A percentile compares a stretch with the other conserved stretches of the same genome.
Conservation (phyloP, 768 basidiomycete genomes). For the Leucosporidium scottii region DNA sequence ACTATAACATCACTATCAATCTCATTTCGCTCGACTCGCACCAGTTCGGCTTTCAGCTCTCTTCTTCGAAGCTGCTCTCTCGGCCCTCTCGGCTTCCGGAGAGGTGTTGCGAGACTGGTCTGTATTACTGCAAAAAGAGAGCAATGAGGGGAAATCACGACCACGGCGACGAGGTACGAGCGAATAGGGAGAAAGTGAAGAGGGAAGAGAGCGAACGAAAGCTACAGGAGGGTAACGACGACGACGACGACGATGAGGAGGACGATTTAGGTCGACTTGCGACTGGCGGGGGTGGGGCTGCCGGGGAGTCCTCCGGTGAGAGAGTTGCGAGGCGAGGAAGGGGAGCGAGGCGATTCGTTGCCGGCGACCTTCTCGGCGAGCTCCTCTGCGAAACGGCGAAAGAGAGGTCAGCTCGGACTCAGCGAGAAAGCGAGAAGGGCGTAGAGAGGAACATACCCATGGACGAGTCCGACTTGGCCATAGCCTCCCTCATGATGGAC, state of each 20-base stretch:
- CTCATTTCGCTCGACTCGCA: too few species aligned
- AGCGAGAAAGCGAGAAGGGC: not conserved
- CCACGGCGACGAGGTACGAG: too few species aligned
- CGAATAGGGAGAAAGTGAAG: too few species aligned
- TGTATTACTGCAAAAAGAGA: too few species aligned
- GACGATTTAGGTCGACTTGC: not conserved
- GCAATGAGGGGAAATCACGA: too few species aligned
- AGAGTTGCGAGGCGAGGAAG: conserved; percentile 29
- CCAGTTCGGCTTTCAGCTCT: too few species aligned
- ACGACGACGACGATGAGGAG: not conserved
- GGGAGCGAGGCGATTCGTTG: conserved; percentile 30
- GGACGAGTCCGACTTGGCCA: conserved; percentile 49
- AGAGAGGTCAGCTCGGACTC: not conserved
- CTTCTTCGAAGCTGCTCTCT: too few species aligned
- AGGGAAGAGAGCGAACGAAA: too few species aligned
- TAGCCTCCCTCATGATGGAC: conserved; percentile 85
- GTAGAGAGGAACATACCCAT: conserved; percentile 24
- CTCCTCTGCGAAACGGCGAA: conserved; percentile 19
- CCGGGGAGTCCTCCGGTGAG: conserved; percentile 21
- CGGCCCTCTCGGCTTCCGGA: too few species aligned
- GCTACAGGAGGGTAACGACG: too few species aligned
- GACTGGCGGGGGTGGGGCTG: conserved; percentile 24
- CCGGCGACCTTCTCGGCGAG: conserved; percentile 34
- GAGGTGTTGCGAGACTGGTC: too few species aligned
- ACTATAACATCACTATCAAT: too few species aligned